These are phyloP conservation scores for Lasiosphaeria miniovina DNA, from an alignment of 495 filamentous ascomycete species.

Conservation along the genomic window DNA sequence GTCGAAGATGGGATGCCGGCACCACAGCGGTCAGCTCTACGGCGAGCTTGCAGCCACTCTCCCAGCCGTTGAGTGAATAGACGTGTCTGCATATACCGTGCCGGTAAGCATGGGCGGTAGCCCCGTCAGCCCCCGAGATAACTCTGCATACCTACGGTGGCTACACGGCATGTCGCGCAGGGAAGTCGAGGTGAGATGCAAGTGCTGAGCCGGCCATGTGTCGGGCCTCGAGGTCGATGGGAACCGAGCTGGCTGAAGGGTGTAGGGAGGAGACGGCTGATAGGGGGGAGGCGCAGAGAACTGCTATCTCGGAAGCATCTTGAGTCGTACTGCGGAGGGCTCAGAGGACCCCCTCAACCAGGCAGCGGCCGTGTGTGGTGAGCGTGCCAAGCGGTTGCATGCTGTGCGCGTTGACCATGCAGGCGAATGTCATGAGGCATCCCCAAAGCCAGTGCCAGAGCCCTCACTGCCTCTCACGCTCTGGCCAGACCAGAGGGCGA, in stretches of 20 bases:
- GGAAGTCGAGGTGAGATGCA: slow-evolving; percentile 3
- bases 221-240: not conserved
- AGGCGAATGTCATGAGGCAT: not conserved
- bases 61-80: not conserved
- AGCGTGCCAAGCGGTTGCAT: not conserved
- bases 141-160: not conserved
- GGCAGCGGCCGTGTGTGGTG: slow-evolving; percentile 2
- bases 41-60: not conserved
- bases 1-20: too few relatives aligned
- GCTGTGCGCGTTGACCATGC: not conserved
- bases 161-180: slow-evolving; percentile 2
- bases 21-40: not conserved
- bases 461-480: not conserved
- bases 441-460: not conserved
- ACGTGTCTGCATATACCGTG: not conserved
- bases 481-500: not conserved
- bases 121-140: not conserved
- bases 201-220: not conserved
- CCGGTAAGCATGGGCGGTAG: not conserved
- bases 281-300: not conserved
- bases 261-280: not conserved
- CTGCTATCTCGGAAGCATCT: not conserved
- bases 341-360: not conserved
- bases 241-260: not conserved
- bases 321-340: not conserved